Percentiles rank a stretch among this genome's conserved stretches.
Evolutionary conservation across 768 basidiomycete species (phyloP).

Genomic region (Xerocomellus amylosporus): DNA sequence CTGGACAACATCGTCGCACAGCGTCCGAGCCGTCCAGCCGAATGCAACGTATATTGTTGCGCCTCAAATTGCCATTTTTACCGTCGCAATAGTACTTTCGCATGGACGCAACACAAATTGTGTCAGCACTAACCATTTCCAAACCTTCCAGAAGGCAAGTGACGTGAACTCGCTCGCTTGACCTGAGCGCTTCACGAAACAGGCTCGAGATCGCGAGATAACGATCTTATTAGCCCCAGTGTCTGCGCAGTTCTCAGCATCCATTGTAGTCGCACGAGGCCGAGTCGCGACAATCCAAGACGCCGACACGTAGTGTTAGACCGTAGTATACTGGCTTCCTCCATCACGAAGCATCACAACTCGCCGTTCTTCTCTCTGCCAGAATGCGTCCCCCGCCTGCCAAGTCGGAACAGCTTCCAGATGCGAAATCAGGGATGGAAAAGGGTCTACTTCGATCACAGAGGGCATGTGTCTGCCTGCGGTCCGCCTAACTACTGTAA

Average conservation of each 20-base stretch:
- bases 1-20: neutral
- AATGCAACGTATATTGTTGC: neutral
- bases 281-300: conserved; percentile 23
- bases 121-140: conserved; percentile 4
- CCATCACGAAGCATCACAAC: conserved; percentile 24
- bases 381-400: conserved; percentile 12
- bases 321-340: conserved; percentile 2
- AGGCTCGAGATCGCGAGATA: conserved; percentile 32
- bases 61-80: conserved; percentile 1
- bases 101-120: conserved; percentile 6
- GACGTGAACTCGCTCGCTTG: conserved; percentile 26
- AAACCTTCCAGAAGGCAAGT: conserved; percentile 17
- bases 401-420: conserved; percentile 18
- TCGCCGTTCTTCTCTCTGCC: conserved; percentile 16
- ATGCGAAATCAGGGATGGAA: conserved; percentile 21
- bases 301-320: conserved; percentile 11
- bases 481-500: conserved; percentile 22
- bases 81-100: neutral
- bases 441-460: conserved; percentile 20
- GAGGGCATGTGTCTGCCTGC: conserved; percentile 30
- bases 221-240: conserved; percentile 19
- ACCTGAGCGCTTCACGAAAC: conserved; percentile 11
- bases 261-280: conserved; percentile 15
- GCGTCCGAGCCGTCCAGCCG: neutral
- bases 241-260: neutral